phyloP scores from a whole-genome alignment of 208 protist genomes.

The Tritrichomonas musculus region DNA sequence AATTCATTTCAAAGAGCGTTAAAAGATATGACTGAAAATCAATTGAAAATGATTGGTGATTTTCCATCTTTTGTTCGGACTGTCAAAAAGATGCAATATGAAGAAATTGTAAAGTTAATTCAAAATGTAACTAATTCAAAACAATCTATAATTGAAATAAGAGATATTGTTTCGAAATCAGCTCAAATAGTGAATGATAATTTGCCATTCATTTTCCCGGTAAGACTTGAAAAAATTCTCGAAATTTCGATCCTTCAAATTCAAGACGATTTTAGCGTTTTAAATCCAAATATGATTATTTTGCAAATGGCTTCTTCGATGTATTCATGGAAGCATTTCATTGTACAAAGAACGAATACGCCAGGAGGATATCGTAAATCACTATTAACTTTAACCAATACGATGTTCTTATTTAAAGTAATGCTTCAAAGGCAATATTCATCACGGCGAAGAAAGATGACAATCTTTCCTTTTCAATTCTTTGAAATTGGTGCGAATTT shows the following conservation, averaged over 20 bases:
- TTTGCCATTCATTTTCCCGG: background rate
- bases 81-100: background rate
- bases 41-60: background rate
- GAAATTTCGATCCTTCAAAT: background rate
- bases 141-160: background rate
- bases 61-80: background rate
- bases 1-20: background rate
- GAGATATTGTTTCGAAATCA: background rate
- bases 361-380: background rate
- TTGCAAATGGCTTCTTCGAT: background rate
- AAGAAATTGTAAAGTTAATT: background rate
- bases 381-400: background rate
- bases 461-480: background rate
- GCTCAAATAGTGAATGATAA: background rate
- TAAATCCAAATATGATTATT: background rate
- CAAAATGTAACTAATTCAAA: background rate
- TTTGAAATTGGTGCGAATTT: background rate
- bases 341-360: background rate
- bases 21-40: background rate
- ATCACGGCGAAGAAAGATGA: background rate
- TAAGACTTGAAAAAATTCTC: background rate
- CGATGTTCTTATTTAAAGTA: background rate
- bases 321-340: background rate
- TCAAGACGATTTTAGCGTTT: background rate
- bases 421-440: background rate